These are phyloP conservation scores for Cercospora janseana DNA, from an alignment of 2,329 filamentous ascomycete species.

Conservation along the genomic window DNA sequence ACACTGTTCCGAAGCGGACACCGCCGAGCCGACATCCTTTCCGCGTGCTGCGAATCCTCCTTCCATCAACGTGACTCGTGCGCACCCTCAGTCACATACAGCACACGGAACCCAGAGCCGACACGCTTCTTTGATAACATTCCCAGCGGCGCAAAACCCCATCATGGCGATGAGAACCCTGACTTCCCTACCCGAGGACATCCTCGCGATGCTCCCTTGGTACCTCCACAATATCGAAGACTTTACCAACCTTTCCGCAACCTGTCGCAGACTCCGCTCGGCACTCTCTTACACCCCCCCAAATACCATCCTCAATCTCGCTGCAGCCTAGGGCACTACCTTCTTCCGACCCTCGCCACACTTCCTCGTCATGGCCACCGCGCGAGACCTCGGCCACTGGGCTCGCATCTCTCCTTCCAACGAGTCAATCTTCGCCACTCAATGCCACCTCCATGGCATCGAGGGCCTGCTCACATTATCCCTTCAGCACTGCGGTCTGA, in stretches of 20 bases:
- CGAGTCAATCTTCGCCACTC: conserved; percentile 25
- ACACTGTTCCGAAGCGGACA: background rate
- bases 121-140: background rate
- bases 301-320: conserved; percentile 35
- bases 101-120: too few relatives aligned
- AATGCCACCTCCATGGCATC: conserved; percentile 30
- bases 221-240: conserved; percentile 38
- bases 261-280: conserved; percentile 34
- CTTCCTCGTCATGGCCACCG: conserved; percentile 39
- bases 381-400: conserved; percentile 38
- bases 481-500: conserved; percentile 34
- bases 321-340: conserved; percentile 35
- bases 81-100: background rate
- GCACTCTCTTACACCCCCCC: conserved; percentile 27
- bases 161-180: background rate
- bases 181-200: conserved; percentile 21
- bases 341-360: conserved; percentile 42
- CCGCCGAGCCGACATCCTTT: too few relatives aligned
- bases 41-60: too few relatives aligned
- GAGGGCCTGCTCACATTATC: conserved; percentile 37
- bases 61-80: too few relatives aligned
- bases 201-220: conserved; percentile 24
- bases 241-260: conserved; percentile 33
- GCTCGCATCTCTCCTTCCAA: conserved; percentile 31
- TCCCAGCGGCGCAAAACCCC: background rate